Evolutionary conservation across 176 grass and related monocot genomes (phyloP).

Genomic region (Eragrostis curvula): DNA sequence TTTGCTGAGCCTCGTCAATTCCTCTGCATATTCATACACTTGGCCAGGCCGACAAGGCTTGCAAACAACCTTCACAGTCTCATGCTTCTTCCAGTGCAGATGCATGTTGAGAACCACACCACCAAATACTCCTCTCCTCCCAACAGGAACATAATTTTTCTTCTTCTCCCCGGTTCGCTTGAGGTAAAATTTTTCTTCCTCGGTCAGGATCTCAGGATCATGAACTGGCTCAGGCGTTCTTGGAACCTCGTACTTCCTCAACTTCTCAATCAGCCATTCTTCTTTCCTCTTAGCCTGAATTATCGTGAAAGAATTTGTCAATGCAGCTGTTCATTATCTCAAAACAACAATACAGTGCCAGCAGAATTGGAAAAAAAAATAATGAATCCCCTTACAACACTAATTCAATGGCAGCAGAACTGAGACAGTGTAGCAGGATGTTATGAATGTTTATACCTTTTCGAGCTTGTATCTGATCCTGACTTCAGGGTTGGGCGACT

Average conservation of each 20-base stretch:
- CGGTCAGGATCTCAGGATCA: constrained; percentile 74
- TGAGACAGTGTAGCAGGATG: not conserved
- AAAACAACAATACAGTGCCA: not conserved
- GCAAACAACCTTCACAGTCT: constrained; percentile 75
- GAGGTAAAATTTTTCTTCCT: constrained; percentile 77
- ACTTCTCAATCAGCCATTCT: constrained; percentile 83
- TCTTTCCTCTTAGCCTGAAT: constrained; percentile 85
- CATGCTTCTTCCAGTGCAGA: constrained; percentile 85
- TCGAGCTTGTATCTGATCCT: constrained; percentile 83
- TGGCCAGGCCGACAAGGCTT: constrained; percentile 71
- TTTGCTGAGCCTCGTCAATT: constrained; percentile 64
- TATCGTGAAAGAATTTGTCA: not conserved
- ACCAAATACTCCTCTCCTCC: constrained; percentile 82
- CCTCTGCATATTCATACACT: constrained; percentile 67
- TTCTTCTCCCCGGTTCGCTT: constrained; percentile 75
- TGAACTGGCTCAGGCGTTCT: constrained; percentile 47
- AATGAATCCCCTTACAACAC: not conserved
- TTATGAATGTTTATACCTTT: constrained; percentile 11
- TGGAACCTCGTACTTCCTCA: constrained; percentile 70
- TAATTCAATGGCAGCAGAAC: not conserved
- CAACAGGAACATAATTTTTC: constrained; percentile 72
- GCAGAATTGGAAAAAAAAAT: not conserved
- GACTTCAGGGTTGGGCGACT: constrained; percentile 79
- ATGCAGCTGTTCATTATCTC: not conserved
- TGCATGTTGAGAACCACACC: constrained; percentile 91